Evolutionary conservation across 1,284 basidiomycete species (phyloP), one percentile per base, ranked within the genome.

Genomic region (Ganoderma resinaceum): DNA sequence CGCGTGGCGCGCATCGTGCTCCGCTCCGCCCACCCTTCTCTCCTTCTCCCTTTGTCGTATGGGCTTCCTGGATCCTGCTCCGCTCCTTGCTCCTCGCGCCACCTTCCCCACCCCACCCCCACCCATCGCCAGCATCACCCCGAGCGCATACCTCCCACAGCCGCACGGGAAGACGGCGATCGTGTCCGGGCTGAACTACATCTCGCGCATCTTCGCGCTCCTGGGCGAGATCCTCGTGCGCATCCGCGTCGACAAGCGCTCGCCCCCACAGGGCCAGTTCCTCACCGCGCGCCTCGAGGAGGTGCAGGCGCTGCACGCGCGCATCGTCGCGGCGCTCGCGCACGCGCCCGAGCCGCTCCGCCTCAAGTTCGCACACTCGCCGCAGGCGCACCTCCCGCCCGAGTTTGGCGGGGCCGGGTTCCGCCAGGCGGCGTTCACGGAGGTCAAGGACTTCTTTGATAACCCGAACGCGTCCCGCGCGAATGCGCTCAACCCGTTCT

Each of bases 381-480:
- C 81, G 60, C 84, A 84, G 67, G 77, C 82, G 42, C 83, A 86
- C 63, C 78, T 87, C 59, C 84, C 86, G n/a, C 79, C 85, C 23
- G 91, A 92, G 71, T 91, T 86, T 67, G 87, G 89, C 8, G 90
- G 89, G 35, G 86, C 88, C 61, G 88, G 87, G 23, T 94, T 93
- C 82, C 83, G 90, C 52, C 91, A 94, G 79, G 89, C 91, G 14
- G 93, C 94, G 8, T 93, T 94, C 70, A 91, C 90, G 1, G 93
- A 95, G 79, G 91, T 96, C 72, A 93, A 92, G 77, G 91, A 95
- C 78, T 94, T 95, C 78, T 95, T 96, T 77, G 91, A 94, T 73
- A 94, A 95, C 76, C 94, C 95, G 20, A 93, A 94, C 72, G 93
- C 94, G 4, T 93, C 89, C 14, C 87, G 92, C 33, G 91, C 89